These are phyloP conservation scores for Singerocomus inundabilis DNA, from an alignment of 1,284 basidiomycete species.

Conservation along the genomic window DNA sequence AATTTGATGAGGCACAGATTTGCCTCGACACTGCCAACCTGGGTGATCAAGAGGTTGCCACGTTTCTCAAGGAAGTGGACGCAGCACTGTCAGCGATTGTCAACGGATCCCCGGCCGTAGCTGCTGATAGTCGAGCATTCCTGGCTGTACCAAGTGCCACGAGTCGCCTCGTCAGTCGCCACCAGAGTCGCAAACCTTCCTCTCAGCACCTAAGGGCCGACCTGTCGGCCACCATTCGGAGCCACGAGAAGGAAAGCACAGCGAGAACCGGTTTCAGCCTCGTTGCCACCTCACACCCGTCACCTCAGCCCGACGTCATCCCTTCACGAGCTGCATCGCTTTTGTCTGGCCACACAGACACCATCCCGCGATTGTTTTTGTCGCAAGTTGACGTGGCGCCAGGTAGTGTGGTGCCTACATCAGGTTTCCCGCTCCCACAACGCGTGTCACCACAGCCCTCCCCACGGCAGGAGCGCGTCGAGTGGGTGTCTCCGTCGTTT, in stretches of 20 bases:
- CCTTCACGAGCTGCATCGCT: conserved; percentile 27
- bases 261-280: conserved; percentile 33
- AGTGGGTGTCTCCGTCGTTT: conserved; percentile 20
- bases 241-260: conserved; percentile 28
- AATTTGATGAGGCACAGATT: conserved; percentile 32
- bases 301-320: conserved; percentile 27
- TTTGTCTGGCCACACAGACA: conserved; percentile 20
- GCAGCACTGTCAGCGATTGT: conserved; percentile 27
- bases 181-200: conserved; percentile 31
- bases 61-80: conserved; percentile 32
- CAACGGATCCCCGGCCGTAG: conserved; percentile 29
- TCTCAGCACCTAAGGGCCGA: conserved; percentile 32
- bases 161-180: conserved; percentile 27
- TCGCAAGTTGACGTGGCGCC: conserved; percentile 19
- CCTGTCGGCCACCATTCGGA: conserved; percentile 29
- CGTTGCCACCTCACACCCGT: conserved; percentile 30
- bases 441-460: conserved; percentile 34
- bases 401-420: conserved; percentile 8
- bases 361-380: conserved; percentile 22
- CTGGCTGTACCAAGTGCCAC: conserved; percentile 28
- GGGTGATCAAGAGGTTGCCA: conserved; percentile 32
- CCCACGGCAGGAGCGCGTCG: conserved; percentile 28
- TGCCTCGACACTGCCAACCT: conserved; percentile 32
- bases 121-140: conserved; percentile 33
- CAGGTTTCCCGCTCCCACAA: conserved; percentile 16